phyloP scores from a whole-genome alignment of 768 basidiomycete species.

The Phylloporus rhodoxanthus region DNA sequence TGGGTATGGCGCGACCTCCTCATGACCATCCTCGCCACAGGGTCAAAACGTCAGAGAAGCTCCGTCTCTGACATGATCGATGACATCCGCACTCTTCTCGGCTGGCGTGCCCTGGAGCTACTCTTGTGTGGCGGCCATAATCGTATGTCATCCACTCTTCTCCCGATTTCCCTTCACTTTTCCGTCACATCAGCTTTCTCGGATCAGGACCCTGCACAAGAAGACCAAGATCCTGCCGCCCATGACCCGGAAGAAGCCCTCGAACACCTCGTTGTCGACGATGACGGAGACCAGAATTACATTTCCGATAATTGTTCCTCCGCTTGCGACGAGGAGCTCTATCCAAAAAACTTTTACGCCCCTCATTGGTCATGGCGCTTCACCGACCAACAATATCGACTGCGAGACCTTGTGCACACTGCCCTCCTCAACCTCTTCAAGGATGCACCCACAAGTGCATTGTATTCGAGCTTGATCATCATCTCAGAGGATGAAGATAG shows the following conservation, averaged over 20 bases:
- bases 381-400: conserved; percentile 33
- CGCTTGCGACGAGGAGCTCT: conserved; percentile 19
- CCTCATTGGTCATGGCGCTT: conserved; percentile 47
- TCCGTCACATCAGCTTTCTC: not conserved
- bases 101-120: conserved; percentile 47
- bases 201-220: conserved; percentile 18
- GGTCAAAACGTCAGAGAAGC: conserved; percentile 25
- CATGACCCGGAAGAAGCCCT: not conserved
- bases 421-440: conserved; percentile 46
- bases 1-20: conserved; percentile 73
- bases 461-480: conserved; percentile 40
- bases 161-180: conserved; percentile 1
- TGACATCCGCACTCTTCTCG: conserved; percentile 49
- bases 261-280: conserved; percentile 19
- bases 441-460: conserved; percentile 39
- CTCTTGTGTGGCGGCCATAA: conserved; percentile 50
- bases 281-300: conserved; percentile 28
- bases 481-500: conserved; percentile 33
- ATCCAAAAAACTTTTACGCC: conserved; percentile 35
- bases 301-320: conserved; percentile 18
- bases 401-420: conserved; percentile 42
- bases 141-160: conserved; percentile 26
- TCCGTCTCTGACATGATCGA: conserved; percentile 48
- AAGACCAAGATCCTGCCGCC: conserved; percentile 12
- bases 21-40: conserved; percentile 44